Base-by-base conservation (phyloP, 1,139 yeast genomes). In the Chernovozyma sophiae-reginae region DNA sequence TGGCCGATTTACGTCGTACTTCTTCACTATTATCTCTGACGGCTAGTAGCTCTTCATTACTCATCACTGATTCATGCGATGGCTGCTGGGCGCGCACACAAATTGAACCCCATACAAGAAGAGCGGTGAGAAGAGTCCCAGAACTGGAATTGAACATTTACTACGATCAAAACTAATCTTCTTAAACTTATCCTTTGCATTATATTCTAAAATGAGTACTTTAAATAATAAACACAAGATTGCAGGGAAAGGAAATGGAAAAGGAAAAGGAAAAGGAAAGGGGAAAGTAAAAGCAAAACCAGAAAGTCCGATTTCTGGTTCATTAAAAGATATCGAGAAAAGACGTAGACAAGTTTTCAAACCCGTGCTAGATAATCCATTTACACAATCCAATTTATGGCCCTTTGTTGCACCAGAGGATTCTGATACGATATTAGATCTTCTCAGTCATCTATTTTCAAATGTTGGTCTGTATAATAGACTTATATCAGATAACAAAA, bases 291-390 rank as follows among this genome's bases (percentile, higher is more conserved):
- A 43, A 38, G 28, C 23, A 6, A 28, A 28, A 28, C 7, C 7
- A 13, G 31, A 13, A 6, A 20, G n/a, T 24, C 37, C 37, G 3
- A 23, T 34, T 2, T 41, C 46, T 8, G 63, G 62, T 11, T 67
- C 75, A 0, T 42, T 70, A 4, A 66, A 71, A 41, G 73, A 66
- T 33, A 43, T 62, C 3, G 77, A 72, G 35, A 58, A 57, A 38
- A 72, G 69, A 44, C 61, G 73, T 37, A 60, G 70, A 14, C 78
- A 75, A 42, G 75, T 78, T 3, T 76, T 74, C 53, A 79, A 77
- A 49, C 83, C 86, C 0, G 63, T 80, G 4, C 60, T 80, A 16
- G 80, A 79, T 26, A 78, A 77, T 44, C 84, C 86, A 3, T 78
- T 61, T 48, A 72, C 82, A 0, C 68, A 65, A 37, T 61, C 72